Conservation (phyloP, 2,329 filamentous ascomycete genomes). For the Fusarium equiseti region DNA sequence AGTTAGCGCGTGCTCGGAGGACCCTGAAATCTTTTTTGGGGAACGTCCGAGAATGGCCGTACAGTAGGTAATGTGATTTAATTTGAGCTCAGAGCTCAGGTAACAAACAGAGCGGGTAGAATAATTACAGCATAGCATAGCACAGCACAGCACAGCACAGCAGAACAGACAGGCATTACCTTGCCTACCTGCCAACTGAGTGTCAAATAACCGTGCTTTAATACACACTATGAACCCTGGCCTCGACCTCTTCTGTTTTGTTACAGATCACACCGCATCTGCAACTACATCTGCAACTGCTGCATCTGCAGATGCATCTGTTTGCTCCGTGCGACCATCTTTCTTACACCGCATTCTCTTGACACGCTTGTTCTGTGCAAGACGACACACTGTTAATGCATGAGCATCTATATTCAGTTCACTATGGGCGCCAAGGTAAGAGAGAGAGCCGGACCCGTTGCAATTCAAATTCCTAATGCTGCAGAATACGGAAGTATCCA, state of each 20-base stretch:
- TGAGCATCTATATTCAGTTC: conserved; percentile 4
- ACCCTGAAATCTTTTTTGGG: conserved; percentile 47
- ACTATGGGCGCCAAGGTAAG: conserved; percentile 3
- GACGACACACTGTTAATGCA: conserved; percentile 24
- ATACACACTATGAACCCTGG: conserved; percentile 7
- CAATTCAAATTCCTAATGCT: conserved; percentile 13
- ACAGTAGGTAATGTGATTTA: neutral
- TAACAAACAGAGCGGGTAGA: no score
- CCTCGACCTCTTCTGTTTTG: conserved; percentile 4
- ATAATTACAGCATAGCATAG: neutral
- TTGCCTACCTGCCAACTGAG: conserved; percentile 10
- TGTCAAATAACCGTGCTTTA: conserved; percentile 5
- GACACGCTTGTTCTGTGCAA: conserved; percentile 25
- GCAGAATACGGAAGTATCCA: conserved; percentile 19
- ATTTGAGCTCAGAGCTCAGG: conserved; percentile 14
- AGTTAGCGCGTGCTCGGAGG: conserved; percentile 36
- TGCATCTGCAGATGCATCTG: conserved; percentile 24
- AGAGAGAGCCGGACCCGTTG: neutral
- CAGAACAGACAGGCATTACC: conserved; percentile 26
- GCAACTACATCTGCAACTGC: conserved; percentile 25
- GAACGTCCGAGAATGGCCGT: conserved; percentile 27
- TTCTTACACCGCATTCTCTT: conserved; percentile 41
- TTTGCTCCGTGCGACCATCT: conserved; percentile 30
- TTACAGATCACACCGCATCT: conserved; percentile 39
- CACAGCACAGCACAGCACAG: conserved; percentile 1